These are phyloP conservation scores for Whalleya microplaca DNA, from an alignment of 2,329 filamentous ascomycete species.

Conservation along the genomic window DNA sequence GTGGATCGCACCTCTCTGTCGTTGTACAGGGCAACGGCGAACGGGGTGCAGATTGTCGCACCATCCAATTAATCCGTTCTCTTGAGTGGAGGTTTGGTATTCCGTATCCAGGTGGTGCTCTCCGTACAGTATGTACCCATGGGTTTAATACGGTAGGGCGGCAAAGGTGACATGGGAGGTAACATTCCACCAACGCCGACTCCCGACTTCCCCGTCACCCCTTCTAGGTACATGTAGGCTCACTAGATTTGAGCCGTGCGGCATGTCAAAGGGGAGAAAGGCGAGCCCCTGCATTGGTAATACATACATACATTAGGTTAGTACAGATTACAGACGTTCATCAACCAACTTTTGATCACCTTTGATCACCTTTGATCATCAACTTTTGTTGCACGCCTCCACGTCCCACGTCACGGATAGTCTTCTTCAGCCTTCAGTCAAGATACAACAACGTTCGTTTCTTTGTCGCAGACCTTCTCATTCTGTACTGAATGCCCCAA, in stretches of 20 bases:
- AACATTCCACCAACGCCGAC: not conserved
- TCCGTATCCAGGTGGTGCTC: too few relatives aligned
- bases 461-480: constrained; percentile 2
- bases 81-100: too few relatives aligned
- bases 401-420: constrained; percentile 3
- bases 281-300: not conserved
- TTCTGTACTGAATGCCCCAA: not conserved
- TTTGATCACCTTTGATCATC: not conserved
- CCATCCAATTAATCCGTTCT: not conserved
- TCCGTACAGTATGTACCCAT: too few relatives aligned
- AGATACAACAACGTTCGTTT: not conserved
- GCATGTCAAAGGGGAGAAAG: not conserved
- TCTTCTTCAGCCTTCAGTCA: constrained; percentile 9
- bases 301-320: not conserved
- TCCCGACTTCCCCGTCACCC: not conserved
- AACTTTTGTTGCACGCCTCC: not conserved
- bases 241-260: not conserved
- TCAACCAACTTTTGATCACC: not conserved
- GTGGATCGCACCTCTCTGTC: constrained; percentile 29
- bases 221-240: not conserved
- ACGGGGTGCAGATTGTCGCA: not conserved
- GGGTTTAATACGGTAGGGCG: too few relatives aligned
- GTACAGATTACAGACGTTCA: too few relatives aligned
- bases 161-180: not conserved
- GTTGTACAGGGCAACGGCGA: constrained; percentile 31